phyloP scores from a whole-genome alignment of 1,284 basidiomycete species.

The Ganoderma resinaceum region DNA sequence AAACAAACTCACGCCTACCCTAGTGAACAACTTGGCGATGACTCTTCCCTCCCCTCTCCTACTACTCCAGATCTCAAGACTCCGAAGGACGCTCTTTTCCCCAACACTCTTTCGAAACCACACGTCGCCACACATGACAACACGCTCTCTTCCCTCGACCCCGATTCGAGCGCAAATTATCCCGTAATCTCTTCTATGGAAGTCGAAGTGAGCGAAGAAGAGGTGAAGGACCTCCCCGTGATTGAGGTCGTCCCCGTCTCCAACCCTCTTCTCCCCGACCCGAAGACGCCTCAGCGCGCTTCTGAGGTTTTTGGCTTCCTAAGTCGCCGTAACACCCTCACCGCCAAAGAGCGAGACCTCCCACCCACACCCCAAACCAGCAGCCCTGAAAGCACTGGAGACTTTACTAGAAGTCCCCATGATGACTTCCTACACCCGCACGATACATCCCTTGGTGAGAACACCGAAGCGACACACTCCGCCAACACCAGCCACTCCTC shows the following conservation, averaged over 20 bases:
- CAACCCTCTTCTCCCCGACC: slow-evolving; percentile 28
- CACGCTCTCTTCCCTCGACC: slow-evolving; percentile 52
- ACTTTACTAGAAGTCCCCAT: slow-evolving; percentile 4
- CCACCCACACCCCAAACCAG: slow-evolving; percentile 16
- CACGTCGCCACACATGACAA: slow-evolving; percentile 38
- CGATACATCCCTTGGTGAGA: slow-evolving; percentile 19
- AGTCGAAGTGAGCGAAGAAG: slow-evolving; percentile 68
- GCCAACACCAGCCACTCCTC: slow-evolving; percentile 30
- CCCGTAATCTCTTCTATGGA: slow-evolving; percentile 73
- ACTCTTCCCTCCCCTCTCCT: slow-evolving; percentile 37
- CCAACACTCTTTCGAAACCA: slow-evolving; percentile 38
- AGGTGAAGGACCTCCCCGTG: slow-evolving; percentile 11
- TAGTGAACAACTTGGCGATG: slow-evolving; percentile 35
- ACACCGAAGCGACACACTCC: slow-evolving; percentile 28
- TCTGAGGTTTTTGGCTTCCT: slow-evolving; percentile 75
- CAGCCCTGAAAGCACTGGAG: slow-evolving; percentile 18
- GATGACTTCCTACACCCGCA: slow-evolving; percentile 3
- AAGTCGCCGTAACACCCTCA: slow-evolving; percentile 42
- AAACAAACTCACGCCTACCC: neutral
- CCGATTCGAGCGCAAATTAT: slow-evolving; percentile 50
- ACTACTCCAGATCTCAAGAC: slow-evolving; percentile 38
- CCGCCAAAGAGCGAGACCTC: slow-evolving; percentile 33
- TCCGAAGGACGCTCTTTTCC: slow-evolving; percentile 39
- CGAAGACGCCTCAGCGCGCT: slow-evolving; percentile 64
- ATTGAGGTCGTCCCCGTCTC: slow-evolving; percentile 13